Evolutionary conservation across 2,329 filamentous ascomycete species (phyloP), one percentile per base, ranked within the genome.

Genomic region (Aspergillus alliaceus): DNA sequence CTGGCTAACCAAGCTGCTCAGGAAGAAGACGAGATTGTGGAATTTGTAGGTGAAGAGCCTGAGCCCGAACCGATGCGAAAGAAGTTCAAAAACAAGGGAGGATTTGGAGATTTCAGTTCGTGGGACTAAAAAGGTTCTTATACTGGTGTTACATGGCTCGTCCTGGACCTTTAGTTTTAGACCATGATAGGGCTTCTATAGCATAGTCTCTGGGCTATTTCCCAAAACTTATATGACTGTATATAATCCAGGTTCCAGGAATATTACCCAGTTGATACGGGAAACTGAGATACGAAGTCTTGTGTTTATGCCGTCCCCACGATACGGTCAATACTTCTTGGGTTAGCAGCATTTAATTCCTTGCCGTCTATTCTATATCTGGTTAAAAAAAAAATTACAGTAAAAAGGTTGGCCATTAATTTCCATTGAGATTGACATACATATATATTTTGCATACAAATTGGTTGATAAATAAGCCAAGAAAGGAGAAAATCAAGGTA

Each of bases 41-140:
- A 84, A 42, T 82, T 81, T 63, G 78, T 84, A 27, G 82, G 86
- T 59, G 82, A 87, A 20, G 87, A 83, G 35, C 88, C 86, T 72
- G 86, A 86, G 54, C 72, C 72, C 24, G 86, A 91, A 65, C 91
- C 90, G 18, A 84, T 82, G 4, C 87, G 85, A 74, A 98, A 97
- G 77, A 98, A 96, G 78, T 75, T 80, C 2, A 95, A 90, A 71
- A 82, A 69, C 2, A 58, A 62, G 1, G 85, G 86, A 12, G 92
- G 91, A 0, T 99, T 98, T 80, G 93, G 93, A 2, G 96, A 97
- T 75, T 99, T 99, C 73, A 93, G 96, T 75, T 84, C 80, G 35
- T 99, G 95, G 97, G 79, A 78, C 49, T 63, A 54, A 53, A 24
- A 11, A n/a, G n/a, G 18, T 34, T 25, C 25, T 31, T 34, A 15